Base-by-base conservation (phyloP, 208 protist species). In the Acanthamoeba royreba region DNA sequence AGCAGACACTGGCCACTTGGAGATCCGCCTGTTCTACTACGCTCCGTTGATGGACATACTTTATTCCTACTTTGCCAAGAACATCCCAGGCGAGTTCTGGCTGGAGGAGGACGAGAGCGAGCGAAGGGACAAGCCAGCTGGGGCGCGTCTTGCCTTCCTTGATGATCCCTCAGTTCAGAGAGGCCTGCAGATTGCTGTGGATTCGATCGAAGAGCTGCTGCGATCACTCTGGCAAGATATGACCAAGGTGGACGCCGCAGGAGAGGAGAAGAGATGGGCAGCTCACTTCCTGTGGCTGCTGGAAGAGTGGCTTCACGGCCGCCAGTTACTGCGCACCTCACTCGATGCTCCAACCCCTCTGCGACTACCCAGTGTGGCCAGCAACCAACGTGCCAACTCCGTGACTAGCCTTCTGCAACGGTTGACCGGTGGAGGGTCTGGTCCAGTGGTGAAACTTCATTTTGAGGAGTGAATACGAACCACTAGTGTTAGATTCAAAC, bases 51-150 rank as follows among this genome's bases (percentile, higher is more conserved):
- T 92, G 58, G 86, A 92, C 49, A 43, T 92, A 38, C 43, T 92
- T 28, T 49, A 77, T 15, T 49, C 31, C 53, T 92, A 92, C 86
- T 77, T 92, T 28, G 61, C 86, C 4, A 92, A 53, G 33, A 92
- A 92, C 86, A 74, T 92, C 49, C 86, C 86, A 5, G 55, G 35
- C 38, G 86, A 92, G 86, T 92, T 92, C 58, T 92, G 86, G 86
- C 17, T 92, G 15, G 61, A 92, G 7, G 7, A 74, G 5, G 45
- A 1, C 28, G 43, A 47, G 28, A 58, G 49, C 83, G 9, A 11
- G 35, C 42, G 5, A 5, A 5, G 4, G 17, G 7, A 4, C 9
- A 53, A 66, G 11, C 5, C 77, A 5, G 9, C 40, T 9, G 4
- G 11, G 31, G 40, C 31, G 45, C n/a, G 43, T 3, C 49, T 87